Evolutionary conservation across 371 early-diverging fungal genomes (phyloP).

Genomic region (Capillidium heterosporum): DNA sequence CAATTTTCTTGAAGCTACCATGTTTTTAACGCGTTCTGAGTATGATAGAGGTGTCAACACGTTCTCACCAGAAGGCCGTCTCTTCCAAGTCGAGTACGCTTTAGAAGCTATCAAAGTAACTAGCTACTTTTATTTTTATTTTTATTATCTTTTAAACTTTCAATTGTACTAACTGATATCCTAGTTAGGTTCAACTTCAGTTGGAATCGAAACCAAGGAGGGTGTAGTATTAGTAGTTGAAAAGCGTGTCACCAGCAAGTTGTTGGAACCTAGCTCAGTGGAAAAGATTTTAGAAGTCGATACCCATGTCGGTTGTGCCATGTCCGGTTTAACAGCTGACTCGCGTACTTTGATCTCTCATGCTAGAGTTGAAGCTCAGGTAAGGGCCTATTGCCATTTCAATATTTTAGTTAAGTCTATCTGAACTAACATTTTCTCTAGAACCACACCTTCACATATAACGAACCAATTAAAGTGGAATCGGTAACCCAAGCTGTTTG

Average conservation of each 20-base stretch:
- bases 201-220: slow-evolving; percentile 86
- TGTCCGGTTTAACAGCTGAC: slow-evolving; percentile 94
- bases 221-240: slow-evolving; percentile 94
- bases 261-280: slow-evolving; percentile 84
- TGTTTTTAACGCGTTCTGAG: slow-evolving; percentile 71
- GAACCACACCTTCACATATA: slow-evolving; percentile 89
- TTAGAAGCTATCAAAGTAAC: slow-evolving; percentile 93
- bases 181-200: slow-evolving; percentile 89
- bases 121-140: neutral
- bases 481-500: slow-evolving; percentile 93
- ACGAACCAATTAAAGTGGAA: slow-evolving; percentile 88
- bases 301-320: slow-evolving; percentile 84
- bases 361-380: slow-evolving; percentile 89
- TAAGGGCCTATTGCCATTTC: slow-evolving; percentile 13
- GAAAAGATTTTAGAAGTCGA: slow-evolving; percentile 96
- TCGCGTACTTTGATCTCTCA: slow-evolving; percentile 93
- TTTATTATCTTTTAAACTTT: neutral
- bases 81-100: slow-evolving; percentile 96
- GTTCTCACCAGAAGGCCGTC: slow-evolving; percentile 95
- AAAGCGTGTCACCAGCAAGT: slow-evolving; percentile 82
- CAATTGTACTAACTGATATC: neutral
- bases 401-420: neutral
- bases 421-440: slow-evolving; percentile 11
- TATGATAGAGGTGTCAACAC: slow-evolving; percentile 98
- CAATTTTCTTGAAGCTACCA: slow-evolving; percentile 5